These are phyloP conservation scores for Cryptococcus hybrid DNA, from an alignment of 1,284 basidiomycete species.

Conservation along the genomic window DNA sequence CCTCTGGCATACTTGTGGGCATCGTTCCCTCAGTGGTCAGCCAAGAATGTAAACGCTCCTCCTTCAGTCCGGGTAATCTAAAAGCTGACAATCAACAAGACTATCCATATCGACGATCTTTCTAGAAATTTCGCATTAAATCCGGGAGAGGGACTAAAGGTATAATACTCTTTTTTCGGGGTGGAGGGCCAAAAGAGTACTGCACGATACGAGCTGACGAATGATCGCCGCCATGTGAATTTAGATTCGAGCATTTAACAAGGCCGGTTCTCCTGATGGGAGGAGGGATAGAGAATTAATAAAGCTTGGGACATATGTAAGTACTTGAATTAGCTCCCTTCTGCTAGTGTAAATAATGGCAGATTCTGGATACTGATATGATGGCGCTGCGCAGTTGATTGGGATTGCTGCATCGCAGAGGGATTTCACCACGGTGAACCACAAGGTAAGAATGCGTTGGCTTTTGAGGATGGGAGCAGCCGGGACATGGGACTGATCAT, in stretches of 20 bases:
- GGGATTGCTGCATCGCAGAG: constrained; percentile 29
- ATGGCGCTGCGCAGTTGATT: constrained; percentile 19
- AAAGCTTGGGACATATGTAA: constrained; percentile 61
- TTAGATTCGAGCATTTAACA: constrained; percentile 71
- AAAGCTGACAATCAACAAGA: constrained; percentile 42
- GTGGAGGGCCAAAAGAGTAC: background rate
- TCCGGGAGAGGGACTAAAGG: constrained; percentile 73
- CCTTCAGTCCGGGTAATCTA: background rate
- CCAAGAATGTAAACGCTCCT: constrained; percentile 55
- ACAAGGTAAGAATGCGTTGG: constrained; percentile 24
- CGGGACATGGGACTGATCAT: too few species aligned
- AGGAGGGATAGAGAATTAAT: constrained; percentile 65
- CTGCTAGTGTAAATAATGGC: background rate
- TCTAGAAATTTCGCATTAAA: constrained; percentile 84
- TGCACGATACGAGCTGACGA: background rate
- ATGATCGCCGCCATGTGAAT: background rate
- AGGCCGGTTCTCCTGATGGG: constrained; percentile 62
- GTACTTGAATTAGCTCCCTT: constrained; percentile 5
- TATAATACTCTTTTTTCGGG: too few species aligned
- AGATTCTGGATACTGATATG: background rate
- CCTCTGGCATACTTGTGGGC: constrained; percentile 84
- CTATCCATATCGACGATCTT: constrained; percentile 86
- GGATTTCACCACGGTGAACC: constrained; percentile 40
- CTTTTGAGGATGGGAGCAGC: too few species aligned
- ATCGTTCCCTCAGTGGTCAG: constrained; percentile 72